Base-by-base conservation (phyloP, 306 rosid genomes). In the Morella rubra region DNA sequence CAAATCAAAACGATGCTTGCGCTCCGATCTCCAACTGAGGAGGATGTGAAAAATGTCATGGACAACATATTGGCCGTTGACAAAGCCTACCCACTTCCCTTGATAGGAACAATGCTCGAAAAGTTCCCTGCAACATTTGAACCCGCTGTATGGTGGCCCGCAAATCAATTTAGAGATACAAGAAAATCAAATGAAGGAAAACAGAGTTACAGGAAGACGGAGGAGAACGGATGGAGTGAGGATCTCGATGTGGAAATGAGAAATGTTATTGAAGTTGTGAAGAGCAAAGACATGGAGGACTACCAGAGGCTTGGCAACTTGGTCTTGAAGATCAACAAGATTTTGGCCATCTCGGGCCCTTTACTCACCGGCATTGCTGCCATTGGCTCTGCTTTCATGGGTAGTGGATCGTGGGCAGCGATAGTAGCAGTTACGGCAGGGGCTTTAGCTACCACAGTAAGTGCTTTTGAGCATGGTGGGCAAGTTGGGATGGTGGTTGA, bases 81-180 rank as follows among this genome's bases (percentile, higher is more conserved):
- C 76, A 79, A 46, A 77, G 90, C 90, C 8, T 84, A 79, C 81
- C 90, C 90, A 8, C 88, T 87, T 77, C 85, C 88, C 3, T 18
- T 87, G 66, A 64, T 87, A 0, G 90, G 90, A 20, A 84, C 71
- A 6, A 87, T 87, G 90, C 73, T 84, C 20, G 88, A 87, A 66
- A 87, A 87, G 52, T 82, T 77, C 44, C 90, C 88, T 1, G 20
- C 71, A 37, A 67, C 50, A 0, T 71, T 70, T 18, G 87, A 80
- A 73, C 86, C 87, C 0, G 88, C 90, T 13, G 78, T 71, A 50
- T 87, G 90, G 90, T 87, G 86, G 90, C 90, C 90, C 13, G 52
- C 10, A 47, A 47, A 47, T 47, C 52, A 47, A 14, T 47, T 11
- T 3, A 47, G 52, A 47, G 52, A 47, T 0, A 14, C 10, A 47